Evolutionary conservation across 805 yeast genomes (phyloP).

Genomic region (Blastobotrys muscicola): DNA sequence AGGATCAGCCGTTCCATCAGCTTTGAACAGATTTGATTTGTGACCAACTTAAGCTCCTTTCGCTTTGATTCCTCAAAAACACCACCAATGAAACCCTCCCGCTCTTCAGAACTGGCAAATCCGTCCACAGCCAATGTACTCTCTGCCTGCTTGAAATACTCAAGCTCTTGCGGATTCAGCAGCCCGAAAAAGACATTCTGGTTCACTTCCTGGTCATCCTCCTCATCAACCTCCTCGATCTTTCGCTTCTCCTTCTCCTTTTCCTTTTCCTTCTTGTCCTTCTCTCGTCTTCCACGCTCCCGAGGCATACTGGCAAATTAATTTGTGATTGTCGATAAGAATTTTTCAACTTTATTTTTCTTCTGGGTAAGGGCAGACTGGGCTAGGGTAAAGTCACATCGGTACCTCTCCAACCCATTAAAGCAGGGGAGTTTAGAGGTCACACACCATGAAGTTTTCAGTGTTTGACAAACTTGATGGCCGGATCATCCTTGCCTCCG

Average conservation of each 20-base stretch:
- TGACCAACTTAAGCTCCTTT: constrained; percentile 82
- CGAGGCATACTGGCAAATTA: no score
- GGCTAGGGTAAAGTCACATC: no score
- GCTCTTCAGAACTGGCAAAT: constrained; percentile 65
- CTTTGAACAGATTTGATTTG: constrained; percentile 92
- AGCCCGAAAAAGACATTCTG: constrained; percentile 66
- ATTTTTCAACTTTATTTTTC: no score
- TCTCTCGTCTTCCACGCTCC: no score
- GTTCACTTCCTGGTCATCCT: neutral
- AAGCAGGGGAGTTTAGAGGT: no score
- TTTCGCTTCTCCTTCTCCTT: no score
- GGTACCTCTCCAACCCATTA: no score
- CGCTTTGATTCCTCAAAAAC: constrained; percentile 81
- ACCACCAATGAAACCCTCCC: constrained; percentile 59
- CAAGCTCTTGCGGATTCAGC: constrained; percentile 73
- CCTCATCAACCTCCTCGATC: constrained; percentile 13
- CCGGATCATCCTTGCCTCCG: constrained; percentile 61
- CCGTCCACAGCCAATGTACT: constrained; percentile 73
- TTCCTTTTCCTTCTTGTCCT: no score
- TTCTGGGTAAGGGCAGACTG: no score
- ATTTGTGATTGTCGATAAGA: no score
- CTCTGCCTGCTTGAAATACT: constrained; percentile 90
- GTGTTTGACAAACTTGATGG: constrained; percentile 7
- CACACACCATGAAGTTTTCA: no score
- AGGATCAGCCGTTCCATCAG: constrained; percentile 79